phyloP scores from a whole-genome alignment of 345 rosid species.

The Melaleuca quinquenervia region DNA sequence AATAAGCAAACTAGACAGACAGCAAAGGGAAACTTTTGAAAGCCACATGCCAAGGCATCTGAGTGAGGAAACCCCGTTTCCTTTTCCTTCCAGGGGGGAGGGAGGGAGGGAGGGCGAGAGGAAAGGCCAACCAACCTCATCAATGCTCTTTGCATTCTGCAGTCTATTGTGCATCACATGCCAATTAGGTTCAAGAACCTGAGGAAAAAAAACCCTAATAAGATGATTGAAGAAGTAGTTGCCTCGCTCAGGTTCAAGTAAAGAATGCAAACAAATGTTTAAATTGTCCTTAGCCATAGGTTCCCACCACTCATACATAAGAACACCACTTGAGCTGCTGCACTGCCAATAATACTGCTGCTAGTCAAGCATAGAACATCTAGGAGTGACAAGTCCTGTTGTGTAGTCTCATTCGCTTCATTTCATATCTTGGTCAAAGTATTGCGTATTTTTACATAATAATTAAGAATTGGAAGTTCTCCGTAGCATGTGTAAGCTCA shows the following conservation, averaged over 20 bases:
- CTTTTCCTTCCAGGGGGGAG: background rate
- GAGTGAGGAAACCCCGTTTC: background rate
- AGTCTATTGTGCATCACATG: slow-evolving; percentile 73
- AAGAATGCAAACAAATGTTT: background rate
- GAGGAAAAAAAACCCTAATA: slow-evolving; percentile 7
- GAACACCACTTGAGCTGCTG: background rate
- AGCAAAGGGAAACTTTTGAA: background rate
- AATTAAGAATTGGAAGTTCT: background rate
- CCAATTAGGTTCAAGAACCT: slow-evolving; percentile 99
- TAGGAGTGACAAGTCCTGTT: background rate
- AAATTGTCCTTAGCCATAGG: background rate
- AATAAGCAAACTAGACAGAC: background rate
- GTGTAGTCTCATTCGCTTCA: background rate
- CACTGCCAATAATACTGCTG: background rate
- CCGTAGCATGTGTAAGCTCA: background rate
- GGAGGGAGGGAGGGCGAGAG: background rate
- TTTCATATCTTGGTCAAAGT: background rate
- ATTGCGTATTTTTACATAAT: background rate
- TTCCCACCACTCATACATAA: background rate
- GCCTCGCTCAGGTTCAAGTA: background rate
- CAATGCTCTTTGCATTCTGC: slow-evolving; percentile 75
- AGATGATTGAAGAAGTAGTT: background rate
- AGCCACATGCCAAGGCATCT: background rate
- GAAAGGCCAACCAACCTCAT: slow-evolving; percentile 40
- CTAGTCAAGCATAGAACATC: background rate